These are phyloP conservation scores for Pterula multifida DNA, from an alignment of 1,284 basidiomycete genomes.

Conservation along the genomic window DNA sequence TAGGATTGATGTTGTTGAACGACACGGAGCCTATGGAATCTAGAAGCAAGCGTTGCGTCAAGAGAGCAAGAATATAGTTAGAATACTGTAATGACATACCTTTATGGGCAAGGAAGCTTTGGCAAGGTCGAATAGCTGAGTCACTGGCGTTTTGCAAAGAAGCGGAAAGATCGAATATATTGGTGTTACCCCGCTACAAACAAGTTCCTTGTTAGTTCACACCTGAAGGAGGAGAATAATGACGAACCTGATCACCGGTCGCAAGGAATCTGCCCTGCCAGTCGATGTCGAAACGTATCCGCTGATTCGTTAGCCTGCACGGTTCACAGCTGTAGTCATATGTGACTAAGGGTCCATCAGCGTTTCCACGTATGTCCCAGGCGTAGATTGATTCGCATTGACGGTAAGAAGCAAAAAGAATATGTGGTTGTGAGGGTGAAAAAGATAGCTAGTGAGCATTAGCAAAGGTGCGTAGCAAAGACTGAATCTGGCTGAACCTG, in stretches of 20 bases:
- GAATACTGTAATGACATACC: conserved; percentile 20
- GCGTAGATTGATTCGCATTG: conserved; percentile 51
- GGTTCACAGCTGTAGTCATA: conserved; percentile 17
- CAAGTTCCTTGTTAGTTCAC: conserved; percentile 15
- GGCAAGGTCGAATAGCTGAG: conserved; percentile 9
- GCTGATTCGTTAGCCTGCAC: conserved; percentile 51
- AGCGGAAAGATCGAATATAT: no score
- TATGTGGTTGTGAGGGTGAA: conserved; percentile 58
- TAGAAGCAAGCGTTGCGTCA: conserved; percentile 16
- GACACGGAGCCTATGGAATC: conserved; percentile 51
- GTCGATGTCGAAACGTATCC: conserved; percentile 17
- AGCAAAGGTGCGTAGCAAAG: neutral
- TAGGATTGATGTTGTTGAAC: conserved; percentile 46
- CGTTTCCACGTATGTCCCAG: conserved; percentile 70
- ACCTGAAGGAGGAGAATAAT: conserved; percentile 21
- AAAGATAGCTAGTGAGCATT: conserved; percentile 52
- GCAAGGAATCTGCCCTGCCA: neutral
- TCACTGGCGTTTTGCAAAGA: no score
- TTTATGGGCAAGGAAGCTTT: conserved; percentile 28
- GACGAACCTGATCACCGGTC: conserved; percentile 1
- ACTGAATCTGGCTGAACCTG: conserved; percentile 42
- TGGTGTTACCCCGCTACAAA: conserved; percentile 5
- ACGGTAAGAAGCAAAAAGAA: conserved; percentile 73
- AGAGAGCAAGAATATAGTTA: neutral
- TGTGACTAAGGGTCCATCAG: conserved; percentile 32